Evolutionary conservation across 768 basidiomycete species (phyloP).

Genomic region (Heimioporus sp.): DNA sequence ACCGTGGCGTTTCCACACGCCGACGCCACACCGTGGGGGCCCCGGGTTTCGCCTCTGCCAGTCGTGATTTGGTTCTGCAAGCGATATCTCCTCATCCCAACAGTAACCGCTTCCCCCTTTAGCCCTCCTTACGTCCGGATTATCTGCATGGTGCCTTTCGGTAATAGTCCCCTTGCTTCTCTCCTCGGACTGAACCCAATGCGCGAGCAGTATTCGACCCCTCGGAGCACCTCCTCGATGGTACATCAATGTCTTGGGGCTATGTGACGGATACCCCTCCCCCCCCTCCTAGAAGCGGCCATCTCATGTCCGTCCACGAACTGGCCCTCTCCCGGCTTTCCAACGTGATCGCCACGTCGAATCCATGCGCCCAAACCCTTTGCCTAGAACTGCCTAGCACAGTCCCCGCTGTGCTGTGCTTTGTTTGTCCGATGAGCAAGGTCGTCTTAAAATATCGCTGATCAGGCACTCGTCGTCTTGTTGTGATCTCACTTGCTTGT

Average conservation of each 20-base stretch:
- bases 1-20: not conserved
- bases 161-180: not conserved
- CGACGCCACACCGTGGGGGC: too few species aligned
- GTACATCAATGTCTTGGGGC: too few species aligned
- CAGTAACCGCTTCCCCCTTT: too few species aligned
- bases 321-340: not conserved
- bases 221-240: too few species aligned
- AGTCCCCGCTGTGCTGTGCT: not conserved
- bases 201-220: too few species aligned
- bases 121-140: too few species aligned
- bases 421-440: constrained; percentile 5
- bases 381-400: not conserved
- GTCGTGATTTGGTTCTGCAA: too few species aligned
- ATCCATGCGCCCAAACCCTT: not conserved
- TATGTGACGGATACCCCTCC: too few species aligned
- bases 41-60: too few species aligned
- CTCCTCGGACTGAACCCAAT: constrained; percentile 16
- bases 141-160: not conserved
- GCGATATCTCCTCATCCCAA: too few species aligned
- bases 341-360: not conserved
- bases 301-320: not conserved
- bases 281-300: not conserved
- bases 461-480: constrained; percentile 16
- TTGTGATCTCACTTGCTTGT: constrained; percentile 4
- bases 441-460: constrained; percentile 17